Base-by-base conservation (phyloP, 176 grass and related monocot genomes). In the Eragrostis nindensis region DNA sequence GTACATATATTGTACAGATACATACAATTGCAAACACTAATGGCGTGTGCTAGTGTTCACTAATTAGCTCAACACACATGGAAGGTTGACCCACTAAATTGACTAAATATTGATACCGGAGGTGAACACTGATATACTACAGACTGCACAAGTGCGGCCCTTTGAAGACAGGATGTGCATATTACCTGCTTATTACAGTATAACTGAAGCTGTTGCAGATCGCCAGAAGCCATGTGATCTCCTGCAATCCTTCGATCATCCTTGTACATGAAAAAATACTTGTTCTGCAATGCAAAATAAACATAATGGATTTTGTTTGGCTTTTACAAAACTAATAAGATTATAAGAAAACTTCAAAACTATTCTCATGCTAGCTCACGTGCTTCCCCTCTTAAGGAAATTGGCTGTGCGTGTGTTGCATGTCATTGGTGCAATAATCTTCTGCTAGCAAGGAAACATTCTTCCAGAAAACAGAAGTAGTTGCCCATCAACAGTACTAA, bases 141-240 rank as follows among this genome's bases (percentile, higher is more conserved):
- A n/a, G 29, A 66, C 74, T 61, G 27, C 77, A 75, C 32, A 22
- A 53, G 22, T 40, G 36, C 42, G 44, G 55, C 24, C 18, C 30
- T 66, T 26, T 49, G 6, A 18, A 42, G 68, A 24, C 30, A 18
- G 25, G 24, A 36, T 50, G 44, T 70, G 14, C 5, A 2, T 12
- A 65, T 84, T 89, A 98, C 95, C 92, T 98, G 95, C 53, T 80
- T 84, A 66, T 77, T 89, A 83, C 95, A 98, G 71, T 88, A 72
- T 21, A 47, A 22, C 39, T n/a, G 17, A 77, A 98, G 92, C 52
- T 75, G 76, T 78, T 72, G 45, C 49, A 62, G 63, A 73, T 98
- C 84, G 25, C 73, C 71, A 7, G 15, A 72, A 46, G 11, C 0
- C 56, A 75, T 0, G 66, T 75, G 84, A 8, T 61, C 74, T n/a